Evolutionary conservation across 345 rosid species (phyloP), one percentile per base, ranked within the genome.

Genomic region (Dimocarpus longan): DNA sequence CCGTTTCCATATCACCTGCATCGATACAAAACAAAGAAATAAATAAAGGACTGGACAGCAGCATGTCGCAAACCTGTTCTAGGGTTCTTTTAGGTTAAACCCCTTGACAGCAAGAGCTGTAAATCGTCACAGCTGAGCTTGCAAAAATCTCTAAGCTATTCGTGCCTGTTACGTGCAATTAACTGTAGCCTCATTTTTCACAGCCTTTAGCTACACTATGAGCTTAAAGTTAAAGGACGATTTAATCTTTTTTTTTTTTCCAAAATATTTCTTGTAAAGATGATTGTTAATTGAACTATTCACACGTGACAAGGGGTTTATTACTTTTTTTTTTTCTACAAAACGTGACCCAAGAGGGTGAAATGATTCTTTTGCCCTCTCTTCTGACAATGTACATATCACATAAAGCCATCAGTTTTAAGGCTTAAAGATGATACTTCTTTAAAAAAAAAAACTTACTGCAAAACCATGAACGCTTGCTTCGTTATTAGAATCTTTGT

Each of bases 1-100:
- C 81, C 79, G 24, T 76, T 82, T 81, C 81, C 79, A 32, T 78
- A 68, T 59, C 66, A 63, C 44, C 62, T 68, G 9, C 57, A 19
- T 46, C 37, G 48, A 60, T 40, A 24, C n/a, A 59, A 22, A 43
- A 11, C 0, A 48, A 22, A 52, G 2, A 43, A 73, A 19, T 8
- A 56, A 73, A 74, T 21, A 42, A 50, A 75, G 65, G 66, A 28
- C 56, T 57, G 42, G 67, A 40, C 78, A 24, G 75, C 69, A 66
- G 46, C 68, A 67, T 40, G 42, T 44, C 59, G 10, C 72, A 54
- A 39, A 40, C 26, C 70, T 22, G 63, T 74, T 11, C 59, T 78
- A n/a, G 43, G 40, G 19, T 40, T 32, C 50, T 32, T 32, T 26
- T 24, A 67, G 8, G 28, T 63, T 32, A 46, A 48, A 22, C 37